These are phyloP conservation scores for Schwanniomyces etchellsii DNA, from an alignment of 1,139 yeast species.

Conservation along the genomic window DNA sequence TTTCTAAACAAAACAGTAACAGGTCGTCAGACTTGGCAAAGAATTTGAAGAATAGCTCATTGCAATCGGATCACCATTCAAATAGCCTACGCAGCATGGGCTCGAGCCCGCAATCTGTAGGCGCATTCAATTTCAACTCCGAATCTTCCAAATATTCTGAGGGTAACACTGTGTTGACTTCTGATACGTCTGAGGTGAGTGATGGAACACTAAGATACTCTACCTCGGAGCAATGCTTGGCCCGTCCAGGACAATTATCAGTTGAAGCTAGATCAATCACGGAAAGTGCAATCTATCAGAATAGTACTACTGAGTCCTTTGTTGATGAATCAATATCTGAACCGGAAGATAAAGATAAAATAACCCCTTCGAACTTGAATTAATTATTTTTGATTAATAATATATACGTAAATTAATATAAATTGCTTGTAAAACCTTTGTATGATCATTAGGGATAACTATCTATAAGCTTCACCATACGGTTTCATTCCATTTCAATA, in stretches of 20 bases:
- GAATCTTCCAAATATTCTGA: too few relatives aligned
- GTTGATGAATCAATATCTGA: conserved; percentile 1
- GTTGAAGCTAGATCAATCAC: conserved; percentile 28
- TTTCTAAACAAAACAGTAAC: conserved; percentile 44
- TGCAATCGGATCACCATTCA: conserved; percentile 18
- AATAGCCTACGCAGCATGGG: conserved; percentile 13
- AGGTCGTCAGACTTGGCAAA: conserved; percentile 45
- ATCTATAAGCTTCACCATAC: conserved; percentile 37
- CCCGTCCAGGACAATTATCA: conserved; percentile 30
- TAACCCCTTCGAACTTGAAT: not conserved
- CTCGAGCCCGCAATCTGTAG: conserved; percentile 13
- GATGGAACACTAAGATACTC: conserved; percentile 8
- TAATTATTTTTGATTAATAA: too few relatives aligned
- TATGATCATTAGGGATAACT: not conserved
- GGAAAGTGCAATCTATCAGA: conserved; percentile 17
- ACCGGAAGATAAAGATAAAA: not conserved
- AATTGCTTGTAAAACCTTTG: too few relatives aligned
- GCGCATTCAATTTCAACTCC: conserved; percentile 5
- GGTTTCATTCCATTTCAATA: conserved; percentile 66
- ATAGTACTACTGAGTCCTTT: not conserved
- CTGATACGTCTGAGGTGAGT: conserved; percentile 10
- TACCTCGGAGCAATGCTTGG: conserved; percentile 20
- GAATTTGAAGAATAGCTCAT: conserved; percentile 35
- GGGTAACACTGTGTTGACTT: conserved; percentile 8
- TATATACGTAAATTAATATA: too few relatives aligned